A percentile compares a stretch with the other conserved stretches of the same genome.
Conservation (phyloP, 176 grass and related monocot species). For the Carex parvula region DNA sequence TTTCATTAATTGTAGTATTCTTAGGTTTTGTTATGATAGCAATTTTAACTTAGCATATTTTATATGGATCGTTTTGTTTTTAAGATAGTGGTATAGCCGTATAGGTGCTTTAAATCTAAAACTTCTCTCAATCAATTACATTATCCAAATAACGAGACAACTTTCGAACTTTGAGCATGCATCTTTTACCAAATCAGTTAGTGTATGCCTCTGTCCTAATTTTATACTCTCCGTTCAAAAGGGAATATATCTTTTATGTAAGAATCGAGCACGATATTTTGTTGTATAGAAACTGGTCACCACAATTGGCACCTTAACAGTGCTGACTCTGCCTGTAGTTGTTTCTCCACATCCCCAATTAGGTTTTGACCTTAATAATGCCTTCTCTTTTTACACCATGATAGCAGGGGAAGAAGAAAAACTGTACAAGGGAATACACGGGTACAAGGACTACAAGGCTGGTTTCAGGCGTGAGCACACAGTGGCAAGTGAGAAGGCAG, state of each 20-base stretch:
- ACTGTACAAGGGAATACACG: slow-evolving; percentile 72
- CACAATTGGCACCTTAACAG: background rate
- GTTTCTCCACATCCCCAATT: background rate
- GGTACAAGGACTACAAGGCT: slow-evolving; percentile 84
- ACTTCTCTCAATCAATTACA: background rate
- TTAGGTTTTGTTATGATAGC: background rate
- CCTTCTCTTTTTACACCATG: background rate
- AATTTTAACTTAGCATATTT: background rate
- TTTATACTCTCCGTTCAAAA: background rate
- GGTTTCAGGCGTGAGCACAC: slow-evolving; percentile 84
- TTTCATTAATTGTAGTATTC: background rate
- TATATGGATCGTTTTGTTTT: background rate
- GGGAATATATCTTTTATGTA: background rate
- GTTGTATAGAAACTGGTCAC: background rate
- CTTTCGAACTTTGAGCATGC: too few relatives aligned
- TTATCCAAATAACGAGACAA: too few relatives aligned
- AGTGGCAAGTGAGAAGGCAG: slow-evolving; percentile 77
- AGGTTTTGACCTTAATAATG: background rate
- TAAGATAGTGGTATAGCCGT: background rate
- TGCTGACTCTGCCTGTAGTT: background rate
- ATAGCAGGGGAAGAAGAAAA: slow-evolving; percentile 26
- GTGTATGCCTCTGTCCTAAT: background rate
- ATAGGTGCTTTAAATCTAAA: background rate
- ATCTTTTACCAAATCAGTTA: background rate
- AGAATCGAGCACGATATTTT: background rate